A percentile compares a stretch with the other conserved stretches of the same genome.
These are phyloP conservation scores for Aurinia saxatilis DNA, from an alignment of 345 rosid species.

Conservation along the genomic window DNA sequence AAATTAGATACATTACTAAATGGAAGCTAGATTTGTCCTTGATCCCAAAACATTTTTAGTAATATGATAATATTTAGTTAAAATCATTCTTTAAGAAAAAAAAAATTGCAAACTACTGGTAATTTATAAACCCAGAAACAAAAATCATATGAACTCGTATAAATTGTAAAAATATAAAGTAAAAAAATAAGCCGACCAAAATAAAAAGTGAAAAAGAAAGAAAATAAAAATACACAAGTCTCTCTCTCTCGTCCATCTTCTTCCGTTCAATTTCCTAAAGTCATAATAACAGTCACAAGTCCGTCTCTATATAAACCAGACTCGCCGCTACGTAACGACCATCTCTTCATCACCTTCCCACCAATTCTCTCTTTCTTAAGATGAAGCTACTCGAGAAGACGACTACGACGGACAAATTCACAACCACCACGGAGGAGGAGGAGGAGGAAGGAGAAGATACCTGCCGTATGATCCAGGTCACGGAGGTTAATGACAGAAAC, in stretches of 20 bases:
- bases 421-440: background rate
- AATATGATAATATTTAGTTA: no score
- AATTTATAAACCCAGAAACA: no score
- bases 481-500: constrained; percentile 38
- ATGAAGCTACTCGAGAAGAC: constrained; percentile 23
- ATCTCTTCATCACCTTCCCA: constrained; percentile 12
- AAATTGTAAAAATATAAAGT: no score
- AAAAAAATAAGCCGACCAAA: no score
- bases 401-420: background rate
- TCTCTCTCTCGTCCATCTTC: background rate
- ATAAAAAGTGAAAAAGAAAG: background rate
- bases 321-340: constrained; percentile 32
- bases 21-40: no score
- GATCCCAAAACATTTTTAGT: no score
- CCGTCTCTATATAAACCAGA: constrained; percentile 26
- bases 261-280: background rate
- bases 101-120: no score
- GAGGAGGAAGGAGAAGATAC: background rate
- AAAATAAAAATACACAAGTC: background rate
- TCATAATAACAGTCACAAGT: constrained; percentile 5
- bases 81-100: no score
- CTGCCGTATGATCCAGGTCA: constrained; percentile 51
- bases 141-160: no score
- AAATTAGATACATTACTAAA: no score
- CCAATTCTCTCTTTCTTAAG: background rate